Evolutionary conservation across 495 filamentous ascomycete genomes (phyloP), one percentile per base, ranked within the genome.

Genomic region (Trichoderma asperelloides): DNA sequence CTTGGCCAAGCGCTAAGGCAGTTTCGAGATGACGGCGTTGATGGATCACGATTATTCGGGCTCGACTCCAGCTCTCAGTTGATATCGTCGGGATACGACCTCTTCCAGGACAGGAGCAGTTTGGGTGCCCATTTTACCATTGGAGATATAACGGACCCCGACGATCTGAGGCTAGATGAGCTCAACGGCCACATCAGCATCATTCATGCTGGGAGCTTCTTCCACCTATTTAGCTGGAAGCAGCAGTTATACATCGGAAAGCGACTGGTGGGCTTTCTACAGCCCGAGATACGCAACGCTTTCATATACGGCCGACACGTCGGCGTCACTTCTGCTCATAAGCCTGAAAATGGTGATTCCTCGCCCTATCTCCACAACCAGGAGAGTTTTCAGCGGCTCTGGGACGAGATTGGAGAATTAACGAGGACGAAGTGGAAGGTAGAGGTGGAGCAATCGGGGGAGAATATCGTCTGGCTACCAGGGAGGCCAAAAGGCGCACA

Each of bases 1-100:
- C 75, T 84, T 33, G 80, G 77, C 43, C 80, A 82, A 64, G 76
- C 81, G n/a, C 68, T 83, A 12, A 79, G 82, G 5, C 75, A 78
- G 47, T 73, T 85, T 1, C 74, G 73, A 13, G 71, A 73, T 33
- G 75, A 81, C 64, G 81, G 80, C 43, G 82, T 80, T 30, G 74
- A 73, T 33, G 68, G 71, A 27, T 45, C 68, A 0, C 72, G 77
- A 49, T 68, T 83, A 7, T 79, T 72, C 65, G 82, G 79, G 1
- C 72, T 72, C 30, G 80, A 85, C 69, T 62, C 81, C 2, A 74
- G 78, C 30, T 69, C 72, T 9, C 70, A 73, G 9, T 80, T 84
- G 64, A 70, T 82, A 49, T 78, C 82, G 13, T 69, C 80, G 0
- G 81, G 82, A 12, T 76, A 72, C 68, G 74, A 78, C 33, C 63